These are phyloP conservation scores for Furcasterigmium furcatum DNA, from an alignment of 2,329 filamentous ascomycete species.

Conservation along the genomic window DNA sequence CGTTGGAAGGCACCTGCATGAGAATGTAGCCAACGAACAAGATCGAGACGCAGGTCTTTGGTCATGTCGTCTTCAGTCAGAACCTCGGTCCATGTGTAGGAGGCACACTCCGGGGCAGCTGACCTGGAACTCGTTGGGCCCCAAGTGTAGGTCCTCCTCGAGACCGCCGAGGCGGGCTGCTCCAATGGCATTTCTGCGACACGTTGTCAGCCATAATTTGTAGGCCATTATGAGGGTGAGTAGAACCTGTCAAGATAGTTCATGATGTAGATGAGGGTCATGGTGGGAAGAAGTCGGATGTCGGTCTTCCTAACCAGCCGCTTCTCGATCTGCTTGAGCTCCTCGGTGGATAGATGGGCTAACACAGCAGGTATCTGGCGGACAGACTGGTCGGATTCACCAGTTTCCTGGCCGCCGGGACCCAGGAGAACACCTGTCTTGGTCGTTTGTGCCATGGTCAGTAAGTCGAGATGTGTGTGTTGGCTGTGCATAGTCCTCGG, in stretches of 20 bases:
- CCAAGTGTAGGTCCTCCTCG: slow-evolving; percentile 27
- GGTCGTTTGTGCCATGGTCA: too few species aligned
- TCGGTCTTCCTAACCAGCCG: slow-evolving; percentile 64
- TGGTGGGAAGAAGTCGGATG: slow-evolving; percentile 59
- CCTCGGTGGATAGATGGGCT: slow-evolving; percentile 10
- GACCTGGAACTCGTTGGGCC: slow-evolving; percentile 30
- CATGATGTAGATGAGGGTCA: slow-evolving; percentile 69
- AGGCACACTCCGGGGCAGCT: too few species aligned
- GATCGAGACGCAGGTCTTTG: slow-evolving; percentile 9
- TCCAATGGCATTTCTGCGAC: slow-evolving; percentile 34
- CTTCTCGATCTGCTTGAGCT: slow-evolving; percentile 41
- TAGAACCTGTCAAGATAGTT: slow-evolving; percentile 55
- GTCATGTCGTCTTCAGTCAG: background rate
- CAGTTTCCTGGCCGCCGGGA: too few species aligned
- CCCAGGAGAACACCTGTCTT: too few species aligned
- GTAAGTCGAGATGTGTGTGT: too few species aligned
- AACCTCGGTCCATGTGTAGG: too few species aligned
- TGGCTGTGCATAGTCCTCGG: too few species aligned
- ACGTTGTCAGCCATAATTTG: too few species aligned
- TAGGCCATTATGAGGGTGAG: too few species aligned
- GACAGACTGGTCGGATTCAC: too few species aligned
- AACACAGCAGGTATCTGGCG: too few species aligned
- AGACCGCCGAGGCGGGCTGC: slow-evolving; percentile 48
- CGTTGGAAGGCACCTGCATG: slow-evolving; percentile 19
- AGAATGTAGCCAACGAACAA: slow-evolving; percentile 15